Evolutionary conservation across 2,329 filamentous ascomycete genomes (phyloP).

Genomic region (Coleophoma eucalyptorum): DNA sequence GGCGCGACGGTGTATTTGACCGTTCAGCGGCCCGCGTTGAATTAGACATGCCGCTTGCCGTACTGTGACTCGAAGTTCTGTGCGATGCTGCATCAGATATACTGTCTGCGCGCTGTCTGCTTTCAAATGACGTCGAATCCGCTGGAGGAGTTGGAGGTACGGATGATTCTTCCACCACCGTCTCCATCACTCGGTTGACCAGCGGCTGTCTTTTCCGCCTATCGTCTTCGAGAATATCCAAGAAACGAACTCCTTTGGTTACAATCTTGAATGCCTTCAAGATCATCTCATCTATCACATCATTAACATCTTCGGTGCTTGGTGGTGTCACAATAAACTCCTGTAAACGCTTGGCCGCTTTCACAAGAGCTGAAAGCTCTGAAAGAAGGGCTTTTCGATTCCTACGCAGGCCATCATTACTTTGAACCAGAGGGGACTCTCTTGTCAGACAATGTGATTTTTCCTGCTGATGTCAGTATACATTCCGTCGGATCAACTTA

Average conservation of each 20-base stretch:
- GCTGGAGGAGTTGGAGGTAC: constrained; percentile 61
- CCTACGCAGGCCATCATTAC: constrained; percentile 71
- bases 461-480: constrained; percentile 54
- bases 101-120: constrained; percentile 37
- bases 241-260: constrained; percentile 83
- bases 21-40: constrained; percentile 22
- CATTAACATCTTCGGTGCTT: constrained; percentile 58
- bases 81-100: constrained; percentile 27
- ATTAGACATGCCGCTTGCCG: constrained; percentile 21
- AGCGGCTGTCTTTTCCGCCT: constrained; percentile 42
- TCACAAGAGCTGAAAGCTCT: constrained; percentile 85
- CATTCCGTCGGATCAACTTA: constrained; percentile 2
- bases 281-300: constrained; percentile 88
- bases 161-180: constrained; percentile 53
- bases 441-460: constrained; percentile 82
- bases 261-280: constrained; percentile 91
- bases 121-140: constrained; percentile 46
- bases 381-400: constrained; percentile 85
- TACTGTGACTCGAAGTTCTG: constrained; percentile 24
- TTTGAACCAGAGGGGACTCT: constrained; percentile 71
- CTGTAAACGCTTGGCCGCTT: constrained; percentile 81
- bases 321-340: constrained; percentile 53
- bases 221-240: constrained; percentile 77
- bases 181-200: constrained; percentile 56
- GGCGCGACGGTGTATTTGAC: constrained; percentile 23